phyloP scores from a whole-genome alignment of 495 filamentous ascomycete species.

The Schizothecium vesticola region DNA sequence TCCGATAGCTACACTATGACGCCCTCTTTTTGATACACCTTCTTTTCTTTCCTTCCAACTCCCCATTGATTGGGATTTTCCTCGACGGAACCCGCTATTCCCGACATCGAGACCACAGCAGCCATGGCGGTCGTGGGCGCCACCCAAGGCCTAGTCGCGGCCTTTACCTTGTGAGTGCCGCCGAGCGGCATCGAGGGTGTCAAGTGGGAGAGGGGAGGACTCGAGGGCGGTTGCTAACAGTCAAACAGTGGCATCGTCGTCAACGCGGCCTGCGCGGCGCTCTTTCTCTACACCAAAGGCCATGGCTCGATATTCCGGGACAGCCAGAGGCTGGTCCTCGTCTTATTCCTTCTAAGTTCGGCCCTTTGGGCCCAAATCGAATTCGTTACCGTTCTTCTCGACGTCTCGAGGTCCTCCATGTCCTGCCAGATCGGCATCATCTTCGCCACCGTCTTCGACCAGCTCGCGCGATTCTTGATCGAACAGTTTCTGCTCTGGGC shows the following conservation, averaged over 20 bases:
- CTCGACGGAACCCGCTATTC: conserved; percentile 21
- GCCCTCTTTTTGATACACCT: conserved; percentile 25
- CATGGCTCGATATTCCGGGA: conserved; percentile 49
- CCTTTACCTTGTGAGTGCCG: conserved; percentile 50
- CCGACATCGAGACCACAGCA: conserved; percentile 19
- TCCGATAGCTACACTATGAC: conserved; percentile 24
- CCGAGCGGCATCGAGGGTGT: background rate
- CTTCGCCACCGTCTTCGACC: conserved; percentile 49
- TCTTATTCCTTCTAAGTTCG: conserved; percentile 45
- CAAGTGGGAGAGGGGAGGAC: background rate
- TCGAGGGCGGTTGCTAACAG: background rate
- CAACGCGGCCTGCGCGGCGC: conserved; percentile 46
- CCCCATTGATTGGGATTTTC: conserved; percentile 53
- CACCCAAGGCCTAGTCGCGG: conserved; percentile 46
- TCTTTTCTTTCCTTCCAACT: conserved; percentile 32
- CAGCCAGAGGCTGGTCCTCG: conserved; percentile 60
- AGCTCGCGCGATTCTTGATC: conserved; percentile 44
- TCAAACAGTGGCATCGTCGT: conserved; percentile 43
- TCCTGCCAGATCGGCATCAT: conserved; percentile 45
- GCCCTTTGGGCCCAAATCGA: conserved; percentile 48
- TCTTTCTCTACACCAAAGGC: conserved; percentile 48
- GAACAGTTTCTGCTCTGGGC: conserved; percentile 51
- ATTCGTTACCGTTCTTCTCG: conserved; percentile 44
- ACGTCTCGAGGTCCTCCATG: conserved; percentile 31
- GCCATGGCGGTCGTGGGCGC: conserved; percentile 42